A percentile compares a stretch with the other conserved stretches of the same genome.
Evolutionary conservation across 176 grass and related monocot species (phyloP).

Genomic region (Oryza officinalis): DNA sequence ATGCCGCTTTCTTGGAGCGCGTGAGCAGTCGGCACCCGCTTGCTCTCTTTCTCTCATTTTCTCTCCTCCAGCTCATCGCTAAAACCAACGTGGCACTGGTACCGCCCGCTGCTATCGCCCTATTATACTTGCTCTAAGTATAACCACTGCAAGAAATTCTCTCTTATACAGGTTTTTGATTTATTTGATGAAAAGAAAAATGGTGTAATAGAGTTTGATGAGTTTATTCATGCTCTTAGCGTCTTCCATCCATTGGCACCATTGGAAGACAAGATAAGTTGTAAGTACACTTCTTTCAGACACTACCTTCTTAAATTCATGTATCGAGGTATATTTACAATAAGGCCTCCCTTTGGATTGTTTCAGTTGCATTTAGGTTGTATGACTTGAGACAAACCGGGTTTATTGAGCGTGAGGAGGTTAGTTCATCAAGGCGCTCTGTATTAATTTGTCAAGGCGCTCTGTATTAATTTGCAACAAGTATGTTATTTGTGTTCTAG

Average conservation of each 20-base stretch:
- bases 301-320: background rate
- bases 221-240: constrained; percentile 81
- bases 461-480: constrained; percentile 5
- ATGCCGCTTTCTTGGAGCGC: no score
- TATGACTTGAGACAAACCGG: constrained; percentile 89
- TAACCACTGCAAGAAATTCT: background rate
- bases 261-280: constrained; percentile 76
- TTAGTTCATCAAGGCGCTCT: constrained; percentile 32
- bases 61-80: no score
- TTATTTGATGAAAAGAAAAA: constrained; percentile 92
- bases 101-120: no score
- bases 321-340: constrained; percentile 10
- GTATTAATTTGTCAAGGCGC: constrained; percentile 1
- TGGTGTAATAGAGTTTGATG: constrained; percentile 87
- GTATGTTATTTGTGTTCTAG: background rate
- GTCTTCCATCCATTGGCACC: constrained; percentile 82
- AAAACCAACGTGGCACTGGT: no score
- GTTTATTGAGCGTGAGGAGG: constrained; percentile 84
- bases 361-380: constrained; percentile 85
- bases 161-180: constrained; percentile 59
- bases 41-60: no score
- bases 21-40: no score
- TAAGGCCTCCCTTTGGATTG: background rate
- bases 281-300: constrained; percentile 45
- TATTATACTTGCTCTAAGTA: no score